Evolutionary conservation across 2,329 filamentous ascomycete species (phyloP).

Genomic region (Cercospora beticola): DNA sequence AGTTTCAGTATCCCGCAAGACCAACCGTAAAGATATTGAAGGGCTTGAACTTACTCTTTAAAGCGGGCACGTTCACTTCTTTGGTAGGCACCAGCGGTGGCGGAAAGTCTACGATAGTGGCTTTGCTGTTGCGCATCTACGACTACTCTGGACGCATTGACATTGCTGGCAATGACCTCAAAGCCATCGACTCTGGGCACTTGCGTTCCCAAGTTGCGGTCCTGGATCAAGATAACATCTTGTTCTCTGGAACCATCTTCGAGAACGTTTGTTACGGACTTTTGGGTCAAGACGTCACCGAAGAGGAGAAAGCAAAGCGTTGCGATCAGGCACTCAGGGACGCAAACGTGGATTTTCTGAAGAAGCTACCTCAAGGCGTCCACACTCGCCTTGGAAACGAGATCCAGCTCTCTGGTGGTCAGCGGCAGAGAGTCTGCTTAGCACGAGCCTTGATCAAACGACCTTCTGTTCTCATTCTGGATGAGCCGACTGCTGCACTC

Average conservation of each 20-base stretch:
- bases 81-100: slow-evolving; percentile 49
- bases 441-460: slow-evolving; percentile 48
- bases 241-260: slow-evolving; percentile 47
- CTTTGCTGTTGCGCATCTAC: slow-evolving; percentile 46
- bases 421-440: slow-evolving; percentile 49
- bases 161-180: slow-evolving; percentile 44
- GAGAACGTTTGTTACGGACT: slow-evolving; percentile 48
- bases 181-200: slow-evolving; percentile 37
- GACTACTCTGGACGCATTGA: slow-evolving; percentile 43
- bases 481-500: slow-evolving; percentile 49
- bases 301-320: slow-evolving; percentile 29
- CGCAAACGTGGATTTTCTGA: slow-evolving; percentile 47
- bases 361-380: slow-evolving; percentile 46
- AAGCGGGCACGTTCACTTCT: slow-evolving; percentile 45
- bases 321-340: slow-evolving; percentile 39
- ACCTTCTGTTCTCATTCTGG: slow-evolving; percentile 48
- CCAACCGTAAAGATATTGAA: slow-evolving; percentile 44
- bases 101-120: slow-evolving; percentile 47
- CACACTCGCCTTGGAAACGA: slow-evolving; percentile 47
- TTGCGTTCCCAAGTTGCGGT: slow-evolving; percentile 46
- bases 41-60: slow-evolving; percentile 39
- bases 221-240: slow-evolving; percentile 47
- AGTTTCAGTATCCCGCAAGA: slow-evolving; percentile 48
- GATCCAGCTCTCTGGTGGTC: slow-evolving; percentile 48
- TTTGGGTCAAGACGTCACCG: slow-evolving; percentile 23